A percentile compares a stretch with the other conserved stretches of the same genome.
Evolutionary conservation across 2,329 filamentous ascomycete species (phyloP).

Genomic region (Plenodomus tracheiphilus): DNA sequence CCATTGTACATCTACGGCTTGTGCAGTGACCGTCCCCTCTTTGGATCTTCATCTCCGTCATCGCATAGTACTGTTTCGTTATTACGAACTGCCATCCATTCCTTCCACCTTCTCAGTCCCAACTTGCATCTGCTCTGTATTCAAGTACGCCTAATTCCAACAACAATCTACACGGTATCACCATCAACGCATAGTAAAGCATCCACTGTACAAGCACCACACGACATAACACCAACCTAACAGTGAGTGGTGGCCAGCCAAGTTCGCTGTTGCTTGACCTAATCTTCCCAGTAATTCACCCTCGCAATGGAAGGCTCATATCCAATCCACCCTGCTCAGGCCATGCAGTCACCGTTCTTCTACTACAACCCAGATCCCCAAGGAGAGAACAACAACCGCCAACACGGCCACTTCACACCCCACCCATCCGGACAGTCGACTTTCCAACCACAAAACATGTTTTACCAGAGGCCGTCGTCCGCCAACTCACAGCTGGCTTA

Average conservation of each 20-base stretch:
- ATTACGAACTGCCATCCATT: constrained; percentile 47
- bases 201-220: background rate
- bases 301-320: constrained; percentile 68
- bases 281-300: constrained; percentile 16
- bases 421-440: constrained; percentile 46
- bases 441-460: constrained; percentile 51
- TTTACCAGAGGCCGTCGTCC: constrained; percentile 60
- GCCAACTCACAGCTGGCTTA: constrained; percentile 62
- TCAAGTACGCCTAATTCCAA: constrained; percentile 32
- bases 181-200: constrained; percentile 2
- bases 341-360: constrained; percentile 78
- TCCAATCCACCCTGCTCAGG: constrained; percentile 52
- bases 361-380: constrained; percentile 82
- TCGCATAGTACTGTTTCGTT: constrained; percentile 44
- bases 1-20: constrained; percentile 12
- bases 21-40: constrained; percentile 14
- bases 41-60: constrained; percentile 11
- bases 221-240: background rate
- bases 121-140: constrained; percentile 23
- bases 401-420: constrained; percentile 75
- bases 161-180: constrained; percentile 14
- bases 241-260: background rate
- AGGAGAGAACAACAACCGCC: constrained; percentile 63
- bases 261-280: constrained; percentile 4
- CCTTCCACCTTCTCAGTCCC: constrained; percentile 34